Evolutionary conservation across 495 filamentous ascomycete genomes (phyloP), one percentile per base, ranked within the genome.

Genomic region (Sabuloglossum arenarium): DNA sequence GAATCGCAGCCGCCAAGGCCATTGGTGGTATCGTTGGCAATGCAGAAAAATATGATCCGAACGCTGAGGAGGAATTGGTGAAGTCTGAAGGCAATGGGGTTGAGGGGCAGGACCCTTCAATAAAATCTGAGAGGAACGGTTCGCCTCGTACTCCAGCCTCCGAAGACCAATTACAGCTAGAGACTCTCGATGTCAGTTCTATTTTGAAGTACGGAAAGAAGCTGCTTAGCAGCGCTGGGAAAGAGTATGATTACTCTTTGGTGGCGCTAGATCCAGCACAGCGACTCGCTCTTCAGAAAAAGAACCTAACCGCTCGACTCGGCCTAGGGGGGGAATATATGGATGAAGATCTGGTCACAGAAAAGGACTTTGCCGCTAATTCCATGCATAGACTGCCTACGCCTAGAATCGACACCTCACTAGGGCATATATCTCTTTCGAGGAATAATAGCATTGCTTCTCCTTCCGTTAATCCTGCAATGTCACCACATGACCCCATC

Each of bases 1-100:
- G 91, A 32, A 86, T 79, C 45, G 90, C 93, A 46, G 82, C 91
- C 42, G 86, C 91, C 58, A 91, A 86, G 65, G 91, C 93, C 5
- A 83, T 98, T 55, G 87, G 88, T 47, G 82, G 88, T 55, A 96
- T 98, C 60, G 80, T 91, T 56, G 79, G 89, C 27, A 88, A 96
- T 72, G 88, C 90, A 0, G 80, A 86, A 49, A 67, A 73, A 42
- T 97, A 86, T 63, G 87, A 98, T 56, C 93, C 91, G 0, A 97
- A 98, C 65, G 75, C 71, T 27, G 75, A 78, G 19, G 81, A 84
- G 58, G 72, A 70, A 23, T 58, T 56, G 9, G 37, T 32, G 11
- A 61, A 69, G n/a, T 39, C 54, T 9, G 31, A 56, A 53, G 39
- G 19, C 8, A 54, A 54, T 55, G 56, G 56, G 10, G 11, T 16